Percentiles rank a stretch among this genome's conserved stretches.
Conservation (phyloP, 169 alveolate genomes). For the Cryptosporidium ubiquitum region DNA sequence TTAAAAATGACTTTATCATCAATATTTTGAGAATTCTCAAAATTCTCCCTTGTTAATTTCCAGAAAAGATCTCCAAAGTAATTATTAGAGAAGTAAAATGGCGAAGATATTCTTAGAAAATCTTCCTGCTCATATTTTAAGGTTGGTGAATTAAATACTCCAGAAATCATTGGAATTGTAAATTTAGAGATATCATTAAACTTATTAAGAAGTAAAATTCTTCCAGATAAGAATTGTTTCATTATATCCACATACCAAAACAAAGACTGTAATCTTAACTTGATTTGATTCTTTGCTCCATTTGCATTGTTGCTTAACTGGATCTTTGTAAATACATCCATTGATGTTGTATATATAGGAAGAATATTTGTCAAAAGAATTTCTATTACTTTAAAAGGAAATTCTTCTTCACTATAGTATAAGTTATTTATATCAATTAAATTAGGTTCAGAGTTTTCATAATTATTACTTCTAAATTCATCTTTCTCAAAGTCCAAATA, state of each 20-base stretch:
- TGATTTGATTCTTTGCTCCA: not conserved
- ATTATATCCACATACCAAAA: conserved; percentile 68
- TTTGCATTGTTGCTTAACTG: conserved; percentile 3
- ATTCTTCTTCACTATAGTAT: conserved; percentile 17
- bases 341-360: conserved; percentile 63
- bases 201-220: conserved; percentile 64
- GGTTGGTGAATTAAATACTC: conserved; percentile 77
- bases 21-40: not conserved
- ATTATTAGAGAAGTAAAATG: conserved; percentile 25
- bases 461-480: not conserved
- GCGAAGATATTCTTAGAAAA: conserved; percentile 73
- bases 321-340: conserved; percentile 28
- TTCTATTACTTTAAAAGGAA: conserved; percentile 42
- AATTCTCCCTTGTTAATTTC: not conserved
- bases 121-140: conserved; percentile 75
- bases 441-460: not conserved
- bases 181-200: conserved; percentile 66
- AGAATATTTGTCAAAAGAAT: conserved; percentile 7
- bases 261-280: conserved; percentile 8
- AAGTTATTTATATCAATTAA: conserved; percentile 28
- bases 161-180: conserved; percentile 78
- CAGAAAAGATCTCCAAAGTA: conserved; percentile 61
- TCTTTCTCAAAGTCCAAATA: not conserved
- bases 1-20: too few relatives aligned
- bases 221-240: conserved; percentile 52